Conservation (phyloP, 768 basidiomycete species). For the Kwoniella newhampshirensis region DNA sequence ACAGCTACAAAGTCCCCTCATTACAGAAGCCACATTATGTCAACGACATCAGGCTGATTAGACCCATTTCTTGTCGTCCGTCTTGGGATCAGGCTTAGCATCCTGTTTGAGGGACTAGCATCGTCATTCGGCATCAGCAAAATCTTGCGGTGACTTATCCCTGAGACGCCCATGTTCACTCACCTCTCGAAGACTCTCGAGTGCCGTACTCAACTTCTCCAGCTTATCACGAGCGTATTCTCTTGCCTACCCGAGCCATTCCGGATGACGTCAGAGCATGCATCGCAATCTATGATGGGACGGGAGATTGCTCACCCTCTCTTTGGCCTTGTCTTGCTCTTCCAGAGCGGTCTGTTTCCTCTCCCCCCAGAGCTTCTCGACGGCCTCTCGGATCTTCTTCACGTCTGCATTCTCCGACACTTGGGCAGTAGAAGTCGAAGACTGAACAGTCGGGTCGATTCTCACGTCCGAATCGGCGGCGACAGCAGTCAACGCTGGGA, state of each 20-base stretch:
- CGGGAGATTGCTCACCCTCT: slow-evolving; percentile 26
- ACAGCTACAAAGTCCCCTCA: no score
- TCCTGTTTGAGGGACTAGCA: slow-evolving; percentile 14
- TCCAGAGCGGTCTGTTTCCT: slow-evolving; percentile 21
- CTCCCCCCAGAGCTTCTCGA: slow-evolving; percentile 32
- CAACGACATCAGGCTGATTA: neutral
- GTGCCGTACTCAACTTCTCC: slow-evolving; percentile 29
- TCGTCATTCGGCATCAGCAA: neutral
- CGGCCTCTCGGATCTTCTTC: slow-evolving; percentile 18
- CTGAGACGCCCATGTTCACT: slow-evolving; percentile 1
- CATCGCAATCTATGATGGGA: neutral
- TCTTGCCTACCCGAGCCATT: slow-evolving; percentile 19
- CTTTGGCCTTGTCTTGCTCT: slow-evolving; percentile 28
- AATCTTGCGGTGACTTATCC: neutral
- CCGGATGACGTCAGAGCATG: neutral
- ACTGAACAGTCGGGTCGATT: neutral
- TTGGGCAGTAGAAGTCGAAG: no score
- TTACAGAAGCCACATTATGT: no score
- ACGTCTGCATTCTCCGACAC: neutral
- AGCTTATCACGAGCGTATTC: slow-evolving; percentile 39
- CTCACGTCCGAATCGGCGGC: neutral
- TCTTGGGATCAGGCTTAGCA: neutral
- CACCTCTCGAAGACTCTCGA: slow-evolving; percentile 37
- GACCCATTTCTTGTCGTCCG: slow-evolving; percentile 16
- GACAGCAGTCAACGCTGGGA: neutral